Conservation (phyloP, 2,329 filamentous ascomycete species). For the Pseudogymnoascus sp. region DNA sequence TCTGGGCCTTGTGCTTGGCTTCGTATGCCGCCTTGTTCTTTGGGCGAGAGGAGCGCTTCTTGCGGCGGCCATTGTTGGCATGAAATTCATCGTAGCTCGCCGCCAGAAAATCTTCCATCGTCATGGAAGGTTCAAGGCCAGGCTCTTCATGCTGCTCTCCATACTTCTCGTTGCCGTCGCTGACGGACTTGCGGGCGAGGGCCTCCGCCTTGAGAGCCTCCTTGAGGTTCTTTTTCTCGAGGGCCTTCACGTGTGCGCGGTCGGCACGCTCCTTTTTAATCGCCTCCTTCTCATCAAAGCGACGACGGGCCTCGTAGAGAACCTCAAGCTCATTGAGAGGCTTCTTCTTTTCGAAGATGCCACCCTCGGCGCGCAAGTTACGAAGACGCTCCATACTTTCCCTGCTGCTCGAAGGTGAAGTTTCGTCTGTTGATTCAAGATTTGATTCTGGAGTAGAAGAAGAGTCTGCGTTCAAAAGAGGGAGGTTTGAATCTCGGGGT, state of each 20-base stretch:
- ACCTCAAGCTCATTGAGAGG: conserved; percentile 46
- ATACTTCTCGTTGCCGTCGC: conserved; percentile 22
- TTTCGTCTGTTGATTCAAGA: conserved; percentile 16
- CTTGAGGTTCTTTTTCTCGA: conserved; percentile 51
- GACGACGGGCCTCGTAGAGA: conserved; percentile 53
- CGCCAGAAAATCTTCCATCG: background rate
- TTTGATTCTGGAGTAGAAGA: conserved; percentile 23
- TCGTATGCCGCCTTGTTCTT: background rate
- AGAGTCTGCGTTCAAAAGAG: conserved; percentile 1
- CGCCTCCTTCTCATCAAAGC: conserved; percentile 55
- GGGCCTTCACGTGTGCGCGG: conserved; percentile 49
- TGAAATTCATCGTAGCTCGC: conserved; percentile 18
- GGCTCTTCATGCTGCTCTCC: conserved; percentile 8
- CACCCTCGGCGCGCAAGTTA: conserved; percentile 50
- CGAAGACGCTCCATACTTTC: conserved; percentile 24
- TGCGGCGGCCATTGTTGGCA: conserved; percentile 10
- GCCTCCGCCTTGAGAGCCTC: conserved; percentile 46
- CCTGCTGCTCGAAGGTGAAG: conserved; percentile 20
- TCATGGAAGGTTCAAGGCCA: background rate
- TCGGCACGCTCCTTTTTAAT: conserved; percentile 57
- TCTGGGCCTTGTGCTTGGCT: conserved; percentile 51
- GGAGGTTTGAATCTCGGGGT: background rate
- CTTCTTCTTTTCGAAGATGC: conserved; percentile 53
- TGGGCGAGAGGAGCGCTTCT: background rate
- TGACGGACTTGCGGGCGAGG: background rate